Percentiles rank a stretch among this genome's conserved stretches.
phyloP scores from a whole-genome alignment of 495 filamentous ascomycete genomes.

The Lichina pygmaea region DNA sequence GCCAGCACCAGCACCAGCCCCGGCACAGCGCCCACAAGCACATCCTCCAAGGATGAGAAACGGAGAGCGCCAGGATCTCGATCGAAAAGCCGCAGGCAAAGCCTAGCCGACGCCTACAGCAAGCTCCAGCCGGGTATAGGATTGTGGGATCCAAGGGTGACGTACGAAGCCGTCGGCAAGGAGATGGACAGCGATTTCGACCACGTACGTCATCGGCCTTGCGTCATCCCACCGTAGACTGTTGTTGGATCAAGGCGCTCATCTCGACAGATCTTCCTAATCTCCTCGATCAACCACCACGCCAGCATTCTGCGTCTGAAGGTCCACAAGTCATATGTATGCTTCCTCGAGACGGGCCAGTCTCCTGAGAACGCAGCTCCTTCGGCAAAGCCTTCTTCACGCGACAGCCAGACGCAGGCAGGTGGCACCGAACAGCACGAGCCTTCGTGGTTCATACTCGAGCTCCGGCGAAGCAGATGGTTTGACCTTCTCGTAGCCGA shows the following conservation, averaged over 20 bases:
- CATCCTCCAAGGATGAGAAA: background rate
- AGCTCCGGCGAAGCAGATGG: slow-evolving; percentile 48
- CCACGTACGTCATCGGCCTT: slow-evolving; percentile 18
- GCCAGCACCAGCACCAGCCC: background rate
- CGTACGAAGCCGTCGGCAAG: slow-evolving; percentile 48
- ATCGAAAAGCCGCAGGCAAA: background rate
- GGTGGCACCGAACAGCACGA: slow-evolving; percentile 4
- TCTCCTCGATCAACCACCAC: slow-evolving; percentile 66
- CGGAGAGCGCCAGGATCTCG: background rate
- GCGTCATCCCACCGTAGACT: background rate
- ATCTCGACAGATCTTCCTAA: slow-evolving; percentile 48
- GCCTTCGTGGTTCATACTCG: slow-evolving; percentile 23
- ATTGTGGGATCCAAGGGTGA: slow-evolving; percentile 51
- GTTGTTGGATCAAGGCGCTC: slow-evolving; percentile 5
- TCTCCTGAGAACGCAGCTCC: background rate
- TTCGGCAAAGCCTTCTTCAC: slow-evolving; percentile 5
- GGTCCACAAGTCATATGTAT: slow-evolving; percentile 39
- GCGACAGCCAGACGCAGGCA: background rate
- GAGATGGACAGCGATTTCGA: slow-evolving; percentile 20
- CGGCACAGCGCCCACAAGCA: background rate
- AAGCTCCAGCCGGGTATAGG: background rate
- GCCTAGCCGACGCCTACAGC: background rate
- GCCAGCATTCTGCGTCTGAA: slow-evolving; percentile 46
- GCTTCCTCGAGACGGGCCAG: slow-evolving; percentile 12
- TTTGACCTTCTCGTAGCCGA: slow-evolving; percentile 43